Conservation (phyloP, 2,329 filamentous ascomycete genomes). For the Paracoccidioides brasiliensis region DNA sequence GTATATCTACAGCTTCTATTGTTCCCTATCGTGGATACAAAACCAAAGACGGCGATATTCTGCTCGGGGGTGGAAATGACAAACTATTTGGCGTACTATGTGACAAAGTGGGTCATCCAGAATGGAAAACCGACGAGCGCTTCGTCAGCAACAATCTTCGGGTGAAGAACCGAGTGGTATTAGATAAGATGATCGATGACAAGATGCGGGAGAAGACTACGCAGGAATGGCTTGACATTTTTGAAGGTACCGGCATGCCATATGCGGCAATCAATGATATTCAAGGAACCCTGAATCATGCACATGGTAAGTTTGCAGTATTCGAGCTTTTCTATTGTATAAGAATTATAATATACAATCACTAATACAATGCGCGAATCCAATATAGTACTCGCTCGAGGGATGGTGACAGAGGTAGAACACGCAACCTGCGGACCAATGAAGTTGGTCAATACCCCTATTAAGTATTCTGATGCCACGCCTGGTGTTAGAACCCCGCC, state of each 20-base stretch:
- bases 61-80: slow-evolving; percentile 53
- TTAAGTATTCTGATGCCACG: slow-evolving; percentile 79
- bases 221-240: slow-evolving; percentile 69
- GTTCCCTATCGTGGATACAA: slow-evolving; percentile 83
- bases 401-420: slow-evolving; percentile 81
- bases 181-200: slow-evolving; percentile 68
- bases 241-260: slow-evolving; percentile 86
- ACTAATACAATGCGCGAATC: not conserved
- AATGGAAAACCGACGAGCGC: slow-evolving; percentile 44
- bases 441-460: slow-evolving; percentile 82
- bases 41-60: slow-evolving; percentile 49
- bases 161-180: slow-evolving; percentile 54
- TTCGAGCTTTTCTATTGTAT: not conserved
- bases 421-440: slow-evolving; percentile 74
- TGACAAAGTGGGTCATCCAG: slow-evolving; percentile 42
- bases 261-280: slow-evolving; percentile 94
- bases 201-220: slow-evolving; percentile 68
- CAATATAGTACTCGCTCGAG: slow-evolving; percentile 49
- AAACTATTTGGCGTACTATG: slow-evolving; percentile 48
- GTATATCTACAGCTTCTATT: slow-evolving; percentile 53
- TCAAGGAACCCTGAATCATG: slow-evolving; percentile 66
- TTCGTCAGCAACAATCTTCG: slow-evolving; percentile 48
- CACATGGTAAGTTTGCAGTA: slow-evolving; percentile 50
- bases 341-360: slow-evolving; percentile 2
- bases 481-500: slow-evolving; percentile 66